phyloP scores from a whole-genome alignment of 1,284 basidiomycete genomes.

The Bondarzewia mesenterica region DNA sequence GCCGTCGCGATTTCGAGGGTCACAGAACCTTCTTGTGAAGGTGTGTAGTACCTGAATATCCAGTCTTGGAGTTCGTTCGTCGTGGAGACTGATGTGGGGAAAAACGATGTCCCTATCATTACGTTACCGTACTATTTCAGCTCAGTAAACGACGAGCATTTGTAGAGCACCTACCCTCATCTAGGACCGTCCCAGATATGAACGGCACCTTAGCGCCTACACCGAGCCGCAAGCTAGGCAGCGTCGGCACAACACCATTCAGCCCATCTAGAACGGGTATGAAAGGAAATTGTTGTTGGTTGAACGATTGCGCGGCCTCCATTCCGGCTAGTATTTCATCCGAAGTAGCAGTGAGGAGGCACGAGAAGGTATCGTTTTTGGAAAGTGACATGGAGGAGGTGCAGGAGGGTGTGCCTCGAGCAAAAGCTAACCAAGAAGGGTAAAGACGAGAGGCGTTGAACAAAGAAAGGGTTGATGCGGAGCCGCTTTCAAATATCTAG shows the following conservation, averaged over 20 bases:
- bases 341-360: slow-evolving; percentile 29
- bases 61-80: slow-evolving; percentile 18
- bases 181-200: slow-evolving; percentile 39
- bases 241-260: slow-evolving; percentile 32
- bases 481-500: slow-evolving; percentile 40
- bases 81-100: slow-evolving; percentile 21
- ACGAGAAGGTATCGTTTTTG: slow-evolving; percentile 29
- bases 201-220: slow-evolving; percentile 35
- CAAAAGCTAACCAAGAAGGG: slow-evolving; percentile 34
- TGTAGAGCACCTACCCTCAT: slow-evolving; percentile 30
- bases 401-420: slow-evolving; percentile 29
- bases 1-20: slow-evolving; percentile 16
- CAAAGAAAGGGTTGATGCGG: slow-evolving; percentile 21
- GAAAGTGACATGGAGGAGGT: slow-evolving; percentile 18
- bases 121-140: too few relatives aligned
- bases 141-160: background rate
- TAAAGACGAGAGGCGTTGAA: slow-evolving; percentile 26
- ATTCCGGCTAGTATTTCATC: slow-evolving; percentile 27
- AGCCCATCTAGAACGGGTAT: slow-evolving; percentile 35
- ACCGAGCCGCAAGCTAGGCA: slow-evolving; percentile 28
- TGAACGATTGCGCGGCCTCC: slow-evolving; percentile 10
- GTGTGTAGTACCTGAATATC: slow-evolving; percentile 26
- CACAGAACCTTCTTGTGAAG: slow-evolving; percentile 12
- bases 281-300: slow-evolving; percentile 27
- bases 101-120: slow-evolving; percentile 36